These are phyloP conservation scores for Apiotrichum akiyoshidainum DNA, from an alignment of 1,284 basidiomycete genomes.

Conservation along the genomic window DNA sequence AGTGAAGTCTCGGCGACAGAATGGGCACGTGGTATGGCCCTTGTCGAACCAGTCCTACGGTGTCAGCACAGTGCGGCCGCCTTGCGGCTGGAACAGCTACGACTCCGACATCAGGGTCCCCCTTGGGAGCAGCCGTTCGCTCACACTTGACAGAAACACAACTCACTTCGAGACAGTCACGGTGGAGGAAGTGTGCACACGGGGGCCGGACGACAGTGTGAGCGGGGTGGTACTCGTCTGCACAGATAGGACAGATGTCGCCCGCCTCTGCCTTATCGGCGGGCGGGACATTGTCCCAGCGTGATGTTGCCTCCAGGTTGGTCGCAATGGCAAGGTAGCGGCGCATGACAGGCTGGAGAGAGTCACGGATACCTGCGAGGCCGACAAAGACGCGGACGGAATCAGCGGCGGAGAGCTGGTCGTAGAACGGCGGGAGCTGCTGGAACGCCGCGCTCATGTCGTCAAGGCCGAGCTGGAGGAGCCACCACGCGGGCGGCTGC, in stretches of 20 bases:
- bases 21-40: conserved; percentile 4
- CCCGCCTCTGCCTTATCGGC: not conserved
- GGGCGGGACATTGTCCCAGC: conserved; percentile 2
- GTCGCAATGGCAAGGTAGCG: conserved; percentile 4
- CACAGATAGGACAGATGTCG: not conserved
- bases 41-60: conserved; percentile 4
- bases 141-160: too few relatives aligned
- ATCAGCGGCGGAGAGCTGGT: not conserved
- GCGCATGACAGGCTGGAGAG: conserved; percentile 3
- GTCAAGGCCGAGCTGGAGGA: conserved; percentile 2
- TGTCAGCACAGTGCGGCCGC: not conserved
- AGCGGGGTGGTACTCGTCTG: not conserved
- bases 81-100: not conserved
- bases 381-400: conserved; percentile 2
- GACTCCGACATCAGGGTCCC: too few relatives aligned
- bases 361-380: not conserved
- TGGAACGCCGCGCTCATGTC: conserved; percentile 5
- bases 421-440: conserved; percentile 6
- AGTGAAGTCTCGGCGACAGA: conserved; percentile 6
- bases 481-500: conserved; percentile 6
- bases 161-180: conserved; percentile 3
- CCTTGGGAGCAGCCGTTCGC: too few relatives aligned
- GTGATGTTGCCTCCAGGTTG: conserved; percentile 1
- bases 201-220: conserved; percentile 1
- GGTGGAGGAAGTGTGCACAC: conserved; percentile 3